Evolutionary conservation across 768 basidiomycete species (phyloP), one percentile per base, ranked within the genome.

Genomic region (Symmetrospora coprosmae): DNA sequence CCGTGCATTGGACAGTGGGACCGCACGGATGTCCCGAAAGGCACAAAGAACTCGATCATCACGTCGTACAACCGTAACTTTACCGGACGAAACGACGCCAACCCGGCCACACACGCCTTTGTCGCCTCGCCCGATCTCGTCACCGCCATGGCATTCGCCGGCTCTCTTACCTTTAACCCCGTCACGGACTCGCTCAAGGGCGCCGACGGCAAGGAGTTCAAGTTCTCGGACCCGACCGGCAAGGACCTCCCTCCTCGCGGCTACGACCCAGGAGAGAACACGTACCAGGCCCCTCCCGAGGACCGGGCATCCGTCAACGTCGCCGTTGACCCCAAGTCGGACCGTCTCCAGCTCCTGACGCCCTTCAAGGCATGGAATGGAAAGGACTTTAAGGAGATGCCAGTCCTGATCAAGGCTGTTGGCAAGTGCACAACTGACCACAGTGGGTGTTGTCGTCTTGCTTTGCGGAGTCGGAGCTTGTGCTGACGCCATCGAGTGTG

Each of bases 1-100:
- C 94, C 94, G 71, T 97, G 94, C 74, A 97, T 97, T 65, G 94
- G 94, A 69, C 92, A 97, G 74, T 99, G 94, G 94, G 92, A 97
- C 76, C 80, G 94, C 71, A 76, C 82, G 70, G 94, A 99, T 67
- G 87, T 97, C 49, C 84, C 87, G 80, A 97, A 88, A 81, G 94
- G 92, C 70, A 87, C 86, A 68, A 77, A 80, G 68, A 99, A 97
- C 81, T 92, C 94, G 43, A 99, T 97, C 78, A 87, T 99, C 75
- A 92, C 92, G 51, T 96, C 91, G 19, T 99, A 99, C 81, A 99
- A 99, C 83, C 91, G 94, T 73, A 99, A 99, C 83, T 99, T 99
- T 78, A 97, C 94, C 67, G 94, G 92, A 60, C 89, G 94, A 72
- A 99, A 99, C 74, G 94, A 97, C 70, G 91, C 94, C 68, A 97